Conservation (phyloP, 148 eudicot species). For the Fagopyrum esculentum region DNA sequence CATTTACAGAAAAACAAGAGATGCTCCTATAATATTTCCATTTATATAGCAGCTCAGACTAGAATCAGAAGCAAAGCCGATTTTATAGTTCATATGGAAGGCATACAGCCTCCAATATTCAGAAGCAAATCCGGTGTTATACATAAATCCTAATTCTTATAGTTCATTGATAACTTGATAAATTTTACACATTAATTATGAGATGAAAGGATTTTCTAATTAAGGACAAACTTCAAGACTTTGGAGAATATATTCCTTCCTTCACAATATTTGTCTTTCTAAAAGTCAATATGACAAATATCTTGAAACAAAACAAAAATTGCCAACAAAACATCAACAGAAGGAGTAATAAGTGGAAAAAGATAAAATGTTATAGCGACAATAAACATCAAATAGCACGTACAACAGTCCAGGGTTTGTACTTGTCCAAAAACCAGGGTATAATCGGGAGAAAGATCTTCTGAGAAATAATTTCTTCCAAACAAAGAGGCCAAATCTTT, state of each 20-base stretch:
- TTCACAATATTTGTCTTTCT: too few species aligned
- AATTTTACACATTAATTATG: too few species aligned
- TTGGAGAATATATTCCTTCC: too few species aligned
- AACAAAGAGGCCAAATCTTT: slow-evolving; percentile 85
- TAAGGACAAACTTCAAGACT: not conserved
- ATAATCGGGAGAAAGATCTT: slow-evolving; percentile 72
- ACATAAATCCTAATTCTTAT: not conserved
- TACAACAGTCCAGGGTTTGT: slow-evolving; percentile 92
- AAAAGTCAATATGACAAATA: not conserved
- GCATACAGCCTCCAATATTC: too few species aligned
- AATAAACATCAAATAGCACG: not conserved
- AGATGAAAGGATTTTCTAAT: not conserved
- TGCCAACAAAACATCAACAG: too few species aligned
- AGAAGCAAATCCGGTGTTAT: too few species aligned
- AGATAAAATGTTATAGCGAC: not conserved
- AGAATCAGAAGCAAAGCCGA: not conserved
- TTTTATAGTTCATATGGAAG: not conserved
- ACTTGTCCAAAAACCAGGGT: slow-evolving; percentile 94
- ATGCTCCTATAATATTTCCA: not conserved
- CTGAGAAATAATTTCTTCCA: slow-evolving; percentile 84
- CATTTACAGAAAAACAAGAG: not conserved
- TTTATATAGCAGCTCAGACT: not conserved
- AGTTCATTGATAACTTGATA: too few species aligned
- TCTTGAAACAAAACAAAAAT: not conserved
- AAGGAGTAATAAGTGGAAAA: not conserved